Percentiles rank a stretch among this genome's conserved stretches.
These are phyloP conservation scores for Tetrapisispora fleetii DNA, from an alignment of 805 yeast species.

Conservation along the genomic window DNA sequence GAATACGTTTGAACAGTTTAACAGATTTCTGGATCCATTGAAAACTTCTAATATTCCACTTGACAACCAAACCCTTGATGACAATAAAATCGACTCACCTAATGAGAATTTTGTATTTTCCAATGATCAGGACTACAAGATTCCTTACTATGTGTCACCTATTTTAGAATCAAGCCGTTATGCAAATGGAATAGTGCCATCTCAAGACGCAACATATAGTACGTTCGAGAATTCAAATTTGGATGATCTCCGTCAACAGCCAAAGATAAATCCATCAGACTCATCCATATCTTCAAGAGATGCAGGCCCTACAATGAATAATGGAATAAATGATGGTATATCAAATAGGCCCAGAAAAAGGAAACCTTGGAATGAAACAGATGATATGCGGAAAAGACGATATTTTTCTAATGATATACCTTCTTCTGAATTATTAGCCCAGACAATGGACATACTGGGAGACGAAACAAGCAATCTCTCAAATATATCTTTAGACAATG, in stretches of 20 bases:
- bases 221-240: too few relatives aligned
- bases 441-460: neutral
- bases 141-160: slow-evolving; percentile 1
- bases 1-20: slow-evolving; percentile 1
- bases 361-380: neutral
- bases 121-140: neutral
- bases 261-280: neutral
- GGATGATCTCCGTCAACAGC: too few relatives aligned
- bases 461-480: neutral
- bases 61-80: neutral
- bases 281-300: neutral
- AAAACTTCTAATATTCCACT: neutral
- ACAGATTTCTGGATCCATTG: neutral
- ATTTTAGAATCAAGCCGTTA: neutral
- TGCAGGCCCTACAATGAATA: neutral
- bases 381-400: neutral
- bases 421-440: neutral
- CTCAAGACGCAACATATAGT: neutral
- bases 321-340: neutral
- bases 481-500: neutral
- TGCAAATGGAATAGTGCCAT: neutral
- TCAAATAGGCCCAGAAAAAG: neutral
- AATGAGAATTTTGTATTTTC: neutral
- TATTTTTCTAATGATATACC: neutral
- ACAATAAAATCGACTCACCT: too few relatives aligned